Evolutionary conservation across 495 filamentous ascomycete species (phyloP), one percentile per base, ranked within the genome.

Genomic region (Penicillium simplicissimum): DNA sequence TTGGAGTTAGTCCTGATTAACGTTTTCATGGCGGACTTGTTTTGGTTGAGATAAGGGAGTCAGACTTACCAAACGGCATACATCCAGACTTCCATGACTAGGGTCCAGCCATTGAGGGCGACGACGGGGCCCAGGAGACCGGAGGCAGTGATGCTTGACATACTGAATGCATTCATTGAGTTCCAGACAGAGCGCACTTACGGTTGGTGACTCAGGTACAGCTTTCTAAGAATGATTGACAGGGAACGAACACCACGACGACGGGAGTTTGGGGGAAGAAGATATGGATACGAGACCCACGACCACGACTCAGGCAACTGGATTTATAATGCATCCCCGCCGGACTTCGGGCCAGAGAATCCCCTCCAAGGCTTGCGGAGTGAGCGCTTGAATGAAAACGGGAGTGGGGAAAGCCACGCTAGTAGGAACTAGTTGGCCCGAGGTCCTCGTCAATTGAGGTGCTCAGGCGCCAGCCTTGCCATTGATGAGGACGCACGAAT

Each of bases 61-160:
- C 28, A 31, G 2, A 6, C 28, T 31, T 31, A 31, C 28, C 28
- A 31, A 0, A 58, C 62, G 3, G 56, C 45, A 53, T 66, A 72
- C 65, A 72, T 67, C 69, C 67, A 69, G 48, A 57, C 45, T 57
- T 72, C 69, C 52, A 69, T 64, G 19, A 59, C 52, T 49, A 72
- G 52, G 10, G 64, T 67, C 69, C 69, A 72, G 23, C 35, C 64
- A 54, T 66, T 69, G 35, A 72, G 69, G 56, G 62, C 62, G 48
- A 67, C 51, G 21, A 69, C 43, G 52, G 70, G 66, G 75, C 77
- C 36, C 68, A 75, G 64, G 72, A 59, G 52, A 53, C 58, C 61
- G 4, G 66, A 64, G 35, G 47, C 25, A 35, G 63, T 45, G n/a
- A 31, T 14, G 13, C 17, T 45, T 13, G 57, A 23, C 63, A 62